Conservation (phyloP, 176 grass and related monocot species). For the Eleusine indica region DNA sequence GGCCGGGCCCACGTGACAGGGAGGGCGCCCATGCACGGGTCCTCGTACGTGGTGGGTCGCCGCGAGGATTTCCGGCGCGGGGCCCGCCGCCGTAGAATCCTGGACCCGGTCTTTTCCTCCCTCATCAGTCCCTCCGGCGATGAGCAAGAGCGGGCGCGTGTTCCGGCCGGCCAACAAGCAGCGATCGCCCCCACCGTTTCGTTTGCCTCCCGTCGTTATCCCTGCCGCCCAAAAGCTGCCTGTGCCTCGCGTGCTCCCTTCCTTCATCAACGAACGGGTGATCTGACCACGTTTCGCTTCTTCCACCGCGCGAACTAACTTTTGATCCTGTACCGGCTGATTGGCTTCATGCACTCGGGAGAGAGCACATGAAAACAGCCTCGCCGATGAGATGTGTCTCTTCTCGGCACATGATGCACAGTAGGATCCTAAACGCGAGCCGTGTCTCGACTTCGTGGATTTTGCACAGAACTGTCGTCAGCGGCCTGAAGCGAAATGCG, state of each 20-base stretch:
- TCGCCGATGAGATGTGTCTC: too few relatives aligned
- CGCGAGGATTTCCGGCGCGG: conserved; percentile 4
- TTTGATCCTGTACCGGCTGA: not conserved
- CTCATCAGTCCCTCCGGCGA: not conserved
- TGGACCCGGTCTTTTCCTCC: conserved; percentile 28
- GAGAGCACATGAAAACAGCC: not conserved
- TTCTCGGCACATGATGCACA: too few relatives aligned
- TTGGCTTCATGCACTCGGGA: not conserved
- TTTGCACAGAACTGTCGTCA: not conserved
- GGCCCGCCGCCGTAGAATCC: not conserved
- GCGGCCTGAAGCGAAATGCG: not conserved
- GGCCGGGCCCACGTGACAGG: conserved; percentile 34
- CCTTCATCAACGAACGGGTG: not conserved
- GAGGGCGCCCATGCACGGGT: conserved; percentile 39
- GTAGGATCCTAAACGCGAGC: too few relatives aligned
- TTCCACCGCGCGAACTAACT: not conserved
- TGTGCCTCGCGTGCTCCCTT: not conserved
- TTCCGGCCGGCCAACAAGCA: not conserved
- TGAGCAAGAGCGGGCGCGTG: not conserved
- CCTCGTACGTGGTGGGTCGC: conserved; percentile 39
- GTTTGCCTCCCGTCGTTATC: not conserved
- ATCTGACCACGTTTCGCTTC: too few relatives aligned
- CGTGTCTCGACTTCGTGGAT: not conserved
- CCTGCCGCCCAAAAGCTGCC: not conserved
- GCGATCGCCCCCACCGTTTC: not conserved